Evolutionary conservation across 164 flowering plant genomes (phyloP).

Genomic region (Magnolia officinalis): DNA sequence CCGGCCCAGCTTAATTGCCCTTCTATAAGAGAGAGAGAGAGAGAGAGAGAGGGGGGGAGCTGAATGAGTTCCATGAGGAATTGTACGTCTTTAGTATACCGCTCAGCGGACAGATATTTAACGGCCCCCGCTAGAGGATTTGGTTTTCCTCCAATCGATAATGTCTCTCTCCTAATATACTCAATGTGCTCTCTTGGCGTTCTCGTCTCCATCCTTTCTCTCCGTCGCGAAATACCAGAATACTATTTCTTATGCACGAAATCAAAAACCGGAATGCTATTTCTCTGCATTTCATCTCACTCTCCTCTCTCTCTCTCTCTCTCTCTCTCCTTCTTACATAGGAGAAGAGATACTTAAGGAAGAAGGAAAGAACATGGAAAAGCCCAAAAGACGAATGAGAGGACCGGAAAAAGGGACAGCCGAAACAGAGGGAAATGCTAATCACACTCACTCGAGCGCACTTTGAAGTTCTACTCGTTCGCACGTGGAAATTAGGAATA

Average conservation of each 20-base stretch:
- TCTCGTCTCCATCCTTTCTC: not conserved
- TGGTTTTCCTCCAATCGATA: slow-evolving; percentile 43
- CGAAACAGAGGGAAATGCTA: no score
- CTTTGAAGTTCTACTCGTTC: no score
- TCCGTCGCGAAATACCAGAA: not conserved
- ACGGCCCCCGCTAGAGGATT: slow-evolving; percentile 53
- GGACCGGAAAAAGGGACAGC: no score
- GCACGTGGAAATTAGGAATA: no score
- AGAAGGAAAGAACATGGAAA: no score
- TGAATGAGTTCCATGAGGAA: slow-evolving; percentile 76
- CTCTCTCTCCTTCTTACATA: not conserved
- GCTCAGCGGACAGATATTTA: slow-evolving; percentile 56
- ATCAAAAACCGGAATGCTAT: not conserved
- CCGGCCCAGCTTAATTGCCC: no score
- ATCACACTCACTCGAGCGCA: no score
- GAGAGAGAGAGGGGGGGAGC: not conserved
- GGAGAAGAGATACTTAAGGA: no score
- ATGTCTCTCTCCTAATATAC: slow-evolving; percentile 39
- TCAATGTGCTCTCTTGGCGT: slow-evolving; percentile 45
- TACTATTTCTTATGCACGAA: not conserved
- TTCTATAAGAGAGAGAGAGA: not conserved
- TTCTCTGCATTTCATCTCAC: not conserved
- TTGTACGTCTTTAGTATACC: slow-evolving; percentile 66
- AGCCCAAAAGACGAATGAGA: no score
- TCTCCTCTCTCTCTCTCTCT: no score